Conservation (phyloP, 2,329 filamentous ascomycete genomes). For the Alternaria postmessia region DNA sequence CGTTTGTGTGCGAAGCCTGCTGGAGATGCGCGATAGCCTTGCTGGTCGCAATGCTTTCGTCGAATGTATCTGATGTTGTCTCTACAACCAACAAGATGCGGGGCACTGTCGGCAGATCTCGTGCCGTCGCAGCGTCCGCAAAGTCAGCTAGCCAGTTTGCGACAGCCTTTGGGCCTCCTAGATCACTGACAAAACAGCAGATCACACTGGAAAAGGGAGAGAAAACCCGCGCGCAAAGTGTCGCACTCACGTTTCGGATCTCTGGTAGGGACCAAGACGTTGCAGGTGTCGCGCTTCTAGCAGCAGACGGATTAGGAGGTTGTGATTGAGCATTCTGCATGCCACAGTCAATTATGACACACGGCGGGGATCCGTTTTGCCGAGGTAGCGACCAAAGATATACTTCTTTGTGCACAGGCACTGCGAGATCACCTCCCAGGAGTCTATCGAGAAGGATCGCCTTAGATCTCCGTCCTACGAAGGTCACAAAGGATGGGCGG, state of each 20-base stretch:
- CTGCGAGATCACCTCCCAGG: neutral
- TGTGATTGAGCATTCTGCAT: neutral
- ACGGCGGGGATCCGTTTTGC: neutral
- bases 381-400: slow-evolving; percentile 6
- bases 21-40: neutral
- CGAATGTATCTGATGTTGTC: slow-evolving; percentile 27
- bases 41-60: slow-evolving; percentile 15
- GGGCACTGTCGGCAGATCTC: slow-evolving; percentile 9
- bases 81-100: slow-evolving; percentile 33
- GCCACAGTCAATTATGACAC: slow-evolving; percentile 6
- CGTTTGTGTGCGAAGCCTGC: neutral
- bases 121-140: neutral
- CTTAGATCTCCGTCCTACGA: slow-evolving; percentile 1
- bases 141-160: slow-evolving; percentile 5
- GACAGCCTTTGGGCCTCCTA: neutral
- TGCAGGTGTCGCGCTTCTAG: neutral
- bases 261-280: neutral
- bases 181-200: slow-evolving; percentile 8
- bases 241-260: neutral
- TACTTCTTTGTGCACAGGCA: slow-evolving; percentile 9
- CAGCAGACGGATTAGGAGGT: neutral
- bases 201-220: slow-evolving; percentile 7
- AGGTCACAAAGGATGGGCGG: neutral
- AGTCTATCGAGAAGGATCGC: slow-evolving; percentile 6
- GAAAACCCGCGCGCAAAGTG: slow-evolving; percentile 1